A percentile compares a stretch with the other conserved stretches of the same genome.
phyloP scores from a whole-genome alignment of 2,329 filamentous ascomycete genomes.

The Shiraia sp. region DNA sequence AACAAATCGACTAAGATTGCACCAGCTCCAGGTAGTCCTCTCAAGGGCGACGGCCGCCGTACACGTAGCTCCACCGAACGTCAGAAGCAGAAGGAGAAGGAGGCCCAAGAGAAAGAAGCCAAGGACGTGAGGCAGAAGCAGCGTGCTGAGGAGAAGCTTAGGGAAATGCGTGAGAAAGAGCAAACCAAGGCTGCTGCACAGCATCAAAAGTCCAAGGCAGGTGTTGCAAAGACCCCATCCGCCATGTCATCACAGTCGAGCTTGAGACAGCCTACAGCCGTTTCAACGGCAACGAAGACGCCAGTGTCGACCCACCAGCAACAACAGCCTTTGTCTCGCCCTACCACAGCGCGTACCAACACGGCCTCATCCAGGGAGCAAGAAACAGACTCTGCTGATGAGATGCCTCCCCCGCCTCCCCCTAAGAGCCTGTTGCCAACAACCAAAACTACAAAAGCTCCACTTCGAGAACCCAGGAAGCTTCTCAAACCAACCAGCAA shows the following conservation, averaged over 20 bases:
- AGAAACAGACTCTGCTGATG: slow-evolving; percentile 51
- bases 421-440: slow-evolving; percentile 55
- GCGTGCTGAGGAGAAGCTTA: slow-evolving; percentile 64
- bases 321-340: slow-evolving; percentile 35
- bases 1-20: slow-evolving; percentile 29
- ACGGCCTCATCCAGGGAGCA: slow-evolving; percentile 35
- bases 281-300: slow-evolving; percentile 54
- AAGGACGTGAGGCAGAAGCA: slow-evolving; percentile 64
- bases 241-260: slow-evolving; percentile 42
- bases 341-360: slow-evolving; percentile 30
- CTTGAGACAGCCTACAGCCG: slow-evolving; percentile 23
- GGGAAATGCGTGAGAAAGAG: slow-evolving; percentile 71
- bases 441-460: slow-evolving; percentile 46
- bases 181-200: slow-evolving; percentile 64
- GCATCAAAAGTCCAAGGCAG: slow-evolving; percentile 45
- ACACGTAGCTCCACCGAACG: slow-evolving; percentile 64
- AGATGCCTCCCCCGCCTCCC: slow-evolving; percentile 65
- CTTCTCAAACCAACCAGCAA: slow-evolving; percentile 64
- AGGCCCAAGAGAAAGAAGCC: slow-evolving; percentile 62
- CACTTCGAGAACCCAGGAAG: slow-evolving; percentile 48
- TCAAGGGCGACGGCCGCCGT: slow-evolving; percentile 48
- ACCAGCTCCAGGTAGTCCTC: slow-evolving; percentile 32
- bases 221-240: slow-evolving; percentile 56
- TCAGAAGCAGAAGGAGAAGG: slow-evolving; percentile 62
- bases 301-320: slow-evolving; percentile 33